phyloP scores from a whole-genome alignment of 352 stramenopile species.

The Lagenidium sp. region DNA sequence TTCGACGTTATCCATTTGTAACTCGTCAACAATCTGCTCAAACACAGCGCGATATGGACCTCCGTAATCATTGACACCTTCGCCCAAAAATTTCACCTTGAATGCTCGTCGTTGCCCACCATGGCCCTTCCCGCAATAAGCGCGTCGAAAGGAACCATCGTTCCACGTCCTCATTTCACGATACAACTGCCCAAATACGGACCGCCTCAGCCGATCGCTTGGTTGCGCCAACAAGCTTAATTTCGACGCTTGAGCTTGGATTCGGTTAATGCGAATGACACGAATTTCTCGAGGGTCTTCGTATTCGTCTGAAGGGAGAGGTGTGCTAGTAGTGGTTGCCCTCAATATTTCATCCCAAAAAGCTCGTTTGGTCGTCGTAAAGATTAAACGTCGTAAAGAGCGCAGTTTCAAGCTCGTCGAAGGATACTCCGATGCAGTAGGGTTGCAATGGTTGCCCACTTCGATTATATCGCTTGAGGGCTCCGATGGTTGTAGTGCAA shows the following conservation, averaged over 20 bases:
- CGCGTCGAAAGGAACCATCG: slow-evolving; percentile 90
- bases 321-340: slow-evolving; percentile 94
- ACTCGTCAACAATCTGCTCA: slow-evolving; percentile 94
- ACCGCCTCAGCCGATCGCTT: slow-evolving; percentile 82
- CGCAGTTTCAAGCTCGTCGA: slow-evolving; percentile 74
- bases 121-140: slow-evolving; percentile 97
- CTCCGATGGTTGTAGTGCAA: slow-evolving; percentile 65
- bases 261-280: slow-evolving; percentile 96
- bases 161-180: slow-evolving; percentile 94
- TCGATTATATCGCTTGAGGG: slow-evolving; percentile 36
- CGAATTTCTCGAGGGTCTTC: slow-evolving; percentile 97
- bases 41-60: slow-evolving; percentile 97
- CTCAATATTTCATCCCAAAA: slow-evolving; percentile 93
- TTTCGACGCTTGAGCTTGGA: slow-evolving; percentile 87
- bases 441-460: too few relatives aligned
- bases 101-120: slow-evolving; percentile 96
- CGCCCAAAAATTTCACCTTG: slow-evolving; percentile 98
- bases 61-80: slow-evolving; percentile 99
- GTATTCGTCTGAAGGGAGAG: slow-evolving; percentile 97
- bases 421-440: slow-evolving; percentile 35
- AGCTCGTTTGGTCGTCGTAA: slow-evolving; percentile 89
- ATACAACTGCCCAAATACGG: slow-evolving; percentile 97
- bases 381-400: slow-evolving; percentile 67
- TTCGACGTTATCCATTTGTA: slow-evolving; percentile 89
- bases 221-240: slow-evolving; percentile 85